phyloP scores from a whole-genome alignment of 371 early-diverging fungal genomes.

The Rhizopus delemar region DNA sequence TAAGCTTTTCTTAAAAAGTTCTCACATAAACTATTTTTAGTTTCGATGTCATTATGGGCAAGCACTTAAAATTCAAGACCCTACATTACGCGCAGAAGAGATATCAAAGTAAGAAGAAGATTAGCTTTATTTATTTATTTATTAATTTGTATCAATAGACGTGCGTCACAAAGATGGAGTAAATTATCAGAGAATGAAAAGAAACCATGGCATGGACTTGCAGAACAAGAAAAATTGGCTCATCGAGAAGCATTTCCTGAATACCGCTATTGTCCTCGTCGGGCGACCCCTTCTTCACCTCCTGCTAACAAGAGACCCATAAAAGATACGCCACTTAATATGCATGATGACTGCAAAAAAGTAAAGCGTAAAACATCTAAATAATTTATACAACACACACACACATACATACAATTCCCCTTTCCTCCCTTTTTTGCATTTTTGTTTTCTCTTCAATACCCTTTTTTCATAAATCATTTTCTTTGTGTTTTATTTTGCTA shows the following conservation, averaged over 20 bases:
- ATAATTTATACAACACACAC: background rate
- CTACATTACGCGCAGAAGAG: conserved; percentile 39
- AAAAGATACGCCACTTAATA: conserved; percentile 15
- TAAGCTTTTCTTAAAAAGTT: background rate
- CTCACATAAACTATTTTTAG: conserved; percentile 11
- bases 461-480: background rate
- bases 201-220: conserved; percentile 50
- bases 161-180: conserved; percentile 49
- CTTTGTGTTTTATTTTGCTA: background rate
- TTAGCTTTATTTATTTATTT: background rate
- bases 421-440: background rate
- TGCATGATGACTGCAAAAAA: conserved; percentile 13
- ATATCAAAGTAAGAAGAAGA: conserved; percentile 36
- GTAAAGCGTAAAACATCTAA: conserved; percentile 1
- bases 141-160: conserved; percentile 19
- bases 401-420: background rate
- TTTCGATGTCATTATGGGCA: conserved; percentile 41
- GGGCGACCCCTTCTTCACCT: conserved; percentile 26
- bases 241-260: conserved; percentile 53
- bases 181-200: conserved; percentile 46
- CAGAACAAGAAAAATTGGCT: conserved; percentile 48
- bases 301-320: conserved; percentile 3
- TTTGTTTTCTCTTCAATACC: background rate
- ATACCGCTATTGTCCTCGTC: conserved; percentile 46
- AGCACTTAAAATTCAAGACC: conserved; percentile 33